Percentiles rank a stretch among this genome's conserved stretches.
Conservation (phyloP, 257 asterid genomes). For the Nicotiana tabacum region DNA sequence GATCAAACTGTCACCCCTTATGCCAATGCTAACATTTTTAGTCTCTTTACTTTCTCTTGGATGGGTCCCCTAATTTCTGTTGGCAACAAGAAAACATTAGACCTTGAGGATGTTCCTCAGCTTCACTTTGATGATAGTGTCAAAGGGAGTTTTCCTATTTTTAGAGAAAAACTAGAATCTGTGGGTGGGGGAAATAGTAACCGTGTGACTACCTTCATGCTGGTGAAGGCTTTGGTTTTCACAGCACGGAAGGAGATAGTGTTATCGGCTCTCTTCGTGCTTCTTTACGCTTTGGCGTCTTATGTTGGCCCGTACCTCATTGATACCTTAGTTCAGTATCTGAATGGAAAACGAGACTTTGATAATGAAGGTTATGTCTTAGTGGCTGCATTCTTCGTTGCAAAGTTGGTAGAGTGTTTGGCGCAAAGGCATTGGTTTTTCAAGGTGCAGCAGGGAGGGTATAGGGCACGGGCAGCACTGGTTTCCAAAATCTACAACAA, state of each 20-base stretch:
- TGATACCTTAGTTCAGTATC: slow-evolving; percentile 67
- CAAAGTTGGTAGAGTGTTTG: slow-evolving; percentile 68
- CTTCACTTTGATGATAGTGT: slow-evolving; percentile 47
- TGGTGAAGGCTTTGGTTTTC: slow-evolving; percentile 56
- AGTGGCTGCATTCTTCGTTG: slow-evolving; percentile 50
- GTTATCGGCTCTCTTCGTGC: slow-evolving; percentile 45
- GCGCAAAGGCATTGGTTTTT: slow-evolving; percentile 74
- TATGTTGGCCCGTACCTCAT: slow-evolving; percentile 82
- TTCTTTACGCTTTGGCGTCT: slow-evolving; percentile 43
- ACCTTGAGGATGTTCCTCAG: slow-evolving; percentile 95
- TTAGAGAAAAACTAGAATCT: slow-evolving; percentile 42
- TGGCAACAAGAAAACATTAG: slow-evolving; percentile 57
- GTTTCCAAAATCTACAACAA: slow-evolving; percentile 67
- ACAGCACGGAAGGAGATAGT: slow-evolving; percentile 47
- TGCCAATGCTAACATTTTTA: slow-evolving; percentile 47
- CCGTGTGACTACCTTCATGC: slow-evolving; percentile 54
- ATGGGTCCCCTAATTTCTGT: slow-evolving; percentile 54
- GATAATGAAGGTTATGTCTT: slow-evolving; percentile 50
- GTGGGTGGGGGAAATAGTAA: slow-evolving; percentile 25
- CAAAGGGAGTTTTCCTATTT: slow-evolving; percentile 50
- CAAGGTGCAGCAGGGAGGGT: slow-evolving; percentile 70
- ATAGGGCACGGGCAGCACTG: slow-evolving; percentile 72
- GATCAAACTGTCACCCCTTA: slow-evolving; percentile 79
- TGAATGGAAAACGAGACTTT: slow-evolving; percentile 44
- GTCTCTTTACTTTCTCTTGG: slow-evolving; percentile 76